Percentiles rank a stretch among this genome's conserved stretches.
These are phyloP conservation scores for Cutaneotrichosporon sp. DNA, from an alignment of 1,284 basidiomycete species.

Conservation along the genomic window DNA sequence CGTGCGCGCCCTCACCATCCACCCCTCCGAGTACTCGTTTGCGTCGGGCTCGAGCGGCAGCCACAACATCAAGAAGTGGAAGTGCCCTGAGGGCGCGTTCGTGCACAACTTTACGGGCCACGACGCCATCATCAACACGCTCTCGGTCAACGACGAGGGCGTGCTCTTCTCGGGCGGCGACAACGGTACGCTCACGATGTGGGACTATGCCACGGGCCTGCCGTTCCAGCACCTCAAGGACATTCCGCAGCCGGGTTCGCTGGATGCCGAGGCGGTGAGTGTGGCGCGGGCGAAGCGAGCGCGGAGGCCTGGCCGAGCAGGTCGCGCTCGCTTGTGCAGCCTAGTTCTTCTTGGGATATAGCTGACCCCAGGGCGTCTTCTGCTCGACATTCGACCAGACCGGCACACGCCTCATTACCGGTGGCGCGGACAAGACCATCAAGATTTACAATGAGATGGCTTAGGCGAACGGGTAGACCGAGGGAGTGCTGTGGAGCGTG, in stretches of 20 bases:
- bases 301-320: not conserved
- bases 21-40: slow-evolving; percentile 95
- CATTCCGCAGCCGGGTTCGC: slow-evolving; percentile 91
- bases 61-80: slow-evolving; percentile 99
- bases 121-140: slow-evolving; percentile 95
- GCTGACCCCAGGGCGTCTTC: slow-evolving; percentile 62
- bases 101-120: slow-evolving; percentile 96
- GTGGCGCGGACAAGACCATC: slow-evolving; percentile 97
- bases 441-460: slow-evolving; percentile 60
- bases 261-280: slow-evolving; percentile 90
- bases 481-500: not conserved
- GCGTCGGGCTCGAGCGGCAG: slow-evolving; percentile 92
- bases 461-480: too few species aligned
- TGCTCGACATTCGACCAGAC: slow-evolving; percentile 96
- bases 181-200: slow-evolving; percentile 83
- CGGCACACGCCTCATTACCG: slow-evolving; percentile 91
- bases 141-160: slow-evolving; percentile 91
- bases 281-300: not conserved
- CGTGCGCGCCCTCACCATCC: slow-evolving; percentile 87
- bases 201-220: slow-evolving; percentile 93
- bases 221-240: slow-evolving; percentile 95
- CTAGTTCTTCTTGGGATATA: too few species aligned
- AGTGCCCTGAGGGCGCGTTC: slow-evolving; percentile 92
- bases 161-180: slow-evolving; percentile 96
- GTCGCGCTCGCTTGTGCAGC: too few species aligned